phyloP scores from a whole-genome alignment of 1,284 basidiomycete species.

The Earliella scabrosa region DNA sequence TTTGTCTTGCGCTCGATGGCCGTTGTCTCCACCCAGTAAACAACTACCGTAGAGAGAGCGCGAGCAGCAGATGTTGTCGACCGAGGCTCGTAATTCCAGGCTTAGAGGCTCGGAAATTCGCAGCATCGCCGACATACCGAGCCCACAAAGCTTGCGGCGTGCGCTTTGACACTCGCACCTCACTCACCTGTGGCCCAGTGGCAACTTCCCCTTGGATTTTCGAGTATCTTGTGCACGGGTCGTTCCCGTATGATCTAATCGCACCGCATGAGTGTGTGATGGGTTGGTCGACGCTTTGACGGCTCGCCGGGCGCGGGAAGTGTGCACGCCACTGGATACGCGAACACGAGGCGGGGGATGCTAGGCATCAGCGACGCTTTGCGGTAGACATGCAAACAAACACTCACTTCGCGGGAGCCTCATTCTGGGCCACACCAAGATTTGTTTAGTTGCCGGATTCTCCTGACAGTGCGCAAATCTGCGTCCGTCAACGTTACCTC shows the following conservation, averaged over 20 bases:
- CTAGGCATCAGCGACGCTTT: neutral
- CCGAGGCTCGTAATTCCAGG: neutral
- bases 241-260: neutral
- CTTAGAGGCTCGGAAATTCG: too few species aligned
- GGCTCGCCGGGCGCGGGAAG: too few species aligned
- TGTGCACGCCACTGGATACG: neutral
- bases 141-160: neutral
- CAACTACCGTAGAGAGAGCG: neutral
- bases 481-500: neutral
- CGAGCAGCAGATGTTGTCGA: neutral
- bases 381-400: neutral
- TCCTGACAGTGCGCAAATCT: neutral
- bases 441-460: neutral
- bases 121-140: neutral
- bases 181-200: neutral
- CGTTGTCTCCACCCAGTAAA: neutral
- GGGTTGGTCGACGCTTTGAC: constrained; percentile 1
- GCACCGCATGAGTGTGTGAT: neutral
- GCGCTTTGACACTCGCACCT: neutral
- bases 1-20: neutral
- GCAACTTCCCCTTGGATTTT: neutral
- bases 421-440: neutral
- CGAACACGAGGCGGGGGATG: neutral
- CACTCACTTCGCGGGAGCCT: neutral
- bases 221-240: neutral